Conservation (phyloP, 257 asterid genomes). For the Gentiana macrophylla region DNA sequence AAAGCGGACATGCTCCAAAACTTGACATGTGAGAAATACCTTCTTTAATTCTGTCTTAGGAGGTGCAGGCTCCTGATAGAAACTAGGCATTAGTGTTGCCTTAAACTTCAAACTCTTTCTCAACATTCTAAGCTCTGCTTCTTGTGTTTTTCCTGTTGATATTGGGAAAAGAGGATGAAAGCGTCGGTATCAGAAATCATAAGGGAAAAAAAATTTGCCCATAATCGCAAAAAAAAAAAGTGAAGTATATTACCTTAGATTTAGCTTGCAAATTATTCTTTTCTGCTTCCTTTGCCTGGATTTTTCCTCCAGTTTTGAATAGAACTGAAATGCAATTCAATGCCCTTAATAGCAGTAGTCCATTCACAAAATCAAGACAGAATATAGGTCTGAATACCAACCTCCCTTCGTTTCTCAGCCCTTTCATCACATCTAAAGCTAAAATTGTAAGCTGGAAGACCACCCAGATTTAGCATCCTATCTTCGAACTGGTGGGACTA, state of each 20-base stretch:
- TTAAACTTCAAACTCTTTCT: conserved; percentile 80
- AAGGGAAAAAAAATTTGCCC: conserved; percentile 4
- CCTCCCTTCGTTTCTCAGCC: conserved; percentile 96
- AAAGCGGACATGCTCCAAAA: background rate
- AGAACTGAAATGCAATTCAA: conserved; percentile 39
- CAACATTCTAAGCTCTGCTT: conserved; percentile 77
- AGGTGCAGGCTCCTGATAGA: conserved; percentile 96
- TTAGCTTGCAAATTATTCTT: conserved; percentile 60
- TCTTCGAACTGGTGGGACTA: conserved; percentile 65
- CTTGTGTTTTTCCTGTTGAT: conserved; percentile 72
- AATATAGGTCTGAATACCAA: conserved; percentile 20
- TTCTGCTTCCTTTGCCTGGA: conserved; percentile 88
- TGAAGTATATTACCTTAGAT: conserved; percentile 42
- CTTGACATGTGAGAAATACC: conserved; percentile 27
- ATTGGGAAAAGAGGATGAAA: conserved; percentile 6
- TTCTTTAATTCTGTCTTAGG: conserved; percentile 82
- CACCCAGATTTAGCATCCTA: conserved; percentile 48
- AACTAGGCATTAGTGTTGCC: conserved; percentile 97
- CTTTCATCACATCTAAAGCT: conserved; percentile 89
- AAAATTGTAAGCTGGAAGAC: conserved; percentile 71
- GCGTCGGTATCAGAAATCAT: background rate
- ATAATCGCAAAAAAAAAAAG: background rate
- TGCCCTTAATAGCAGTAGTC: conserved; percentile 6
- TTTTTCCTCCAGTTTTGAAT: conserved; percentile 88
- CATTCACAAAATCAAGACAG: conserved; percentile 2